Conservation (phyloP, 2,329 filamentous ascomycete species). For the Aspergillus sp. region DNA sequence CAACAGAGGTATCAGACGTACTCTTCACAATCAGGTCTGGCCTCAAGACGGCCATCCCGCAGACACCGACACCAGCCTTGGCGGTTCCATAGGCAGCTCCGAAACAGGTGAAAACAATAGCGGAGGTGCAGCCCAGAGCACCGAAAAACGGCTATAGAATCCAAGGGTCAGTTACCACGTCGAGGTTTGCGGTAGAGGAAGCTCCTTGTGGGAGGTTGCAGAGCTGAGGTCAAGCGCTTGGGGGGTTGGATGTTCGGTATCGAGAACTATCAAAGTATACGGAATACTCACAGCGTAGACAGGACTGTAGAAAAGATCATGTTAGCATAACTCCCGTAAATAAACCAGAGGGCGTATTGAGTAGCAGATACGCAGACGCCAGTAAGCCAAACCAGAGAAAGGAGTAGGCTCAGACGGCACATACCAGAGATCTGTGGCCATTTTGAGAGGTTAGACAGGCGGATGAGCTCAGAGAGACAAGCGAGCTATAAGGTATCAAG, state of each 20-base stretch:
- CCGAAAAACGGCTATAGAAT: slow-evolving; percentile 72
- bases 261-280: neutral
- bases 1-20: too few species aligned
- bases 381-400: slow-evolving; percentile 25
- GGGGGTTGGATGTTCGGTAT: slow-evolving; percentile 1
- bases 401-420: slow-evolving; percentile 37
- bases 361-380: slow-evolving; percentile 10
- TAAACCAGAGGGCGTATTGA: slow-evolving; percentile 1
- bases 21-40: slow-evolving; percentile 99
- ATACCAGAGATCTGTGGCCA: slow-evolving; percentile 77
- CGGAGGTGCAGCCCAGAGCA: slow-evolving; percentile 90
- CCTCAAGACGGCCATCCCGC: slow-evolving; percentile 93
- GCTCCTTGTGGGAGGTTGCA: neutral
- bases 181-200: neutral
- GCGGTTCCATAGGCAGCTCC: slow-evolving; percentile 97
- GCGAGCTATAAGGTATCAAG: slow-evolving; percentile 9
- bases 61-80: slow-evolving; percentile 98
- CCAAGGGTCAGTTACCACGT: slow-evolving; percentile 23
- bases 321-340: slow-evolving; percentile 14
- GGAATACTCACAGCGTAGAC: slow-evolving; percentile 88
- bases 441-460: slow-evolving; percentile 39
- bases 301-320: slow-evolving; percentile 52
- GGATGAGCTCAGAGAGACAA: slow-evolving; percentile 8
- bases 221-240: slow-evolving; percentile 2
- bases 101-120: slow-evolving; percentile 93